Conservation (phyloP, 495 filamentous ascomycete species). For the Lophiostoma macrostomum region DNA sequence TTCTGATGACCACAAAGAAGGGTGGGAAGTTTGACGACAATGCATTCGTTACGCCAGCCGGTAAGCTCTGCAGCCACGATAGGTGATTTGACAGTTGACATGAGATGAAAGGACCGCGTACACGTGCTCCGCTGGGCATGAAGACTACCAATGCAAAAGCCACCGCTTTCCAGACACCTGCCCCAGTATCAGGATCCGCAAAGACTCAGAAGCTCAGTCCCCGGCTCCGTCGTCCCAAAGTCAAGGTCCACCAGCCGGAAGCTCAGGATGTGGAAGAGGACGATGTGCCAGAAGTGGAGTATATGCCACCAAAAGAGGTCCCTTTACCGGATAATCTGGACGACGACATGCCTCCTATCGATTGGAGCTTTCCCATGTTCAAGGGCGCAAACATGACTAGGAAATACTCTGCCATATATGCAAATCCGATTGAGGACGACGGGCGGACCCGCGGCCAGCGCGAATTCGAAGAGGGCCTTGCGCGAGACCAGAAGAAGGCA, state of each 20-base stretch:
- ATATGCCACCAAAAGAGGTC: constrained; percentile 65
- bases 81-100: constrained; percentile 6
- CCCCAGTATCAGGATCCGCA: constrained; percentile 44
- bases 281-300: constrained; percentile 69
- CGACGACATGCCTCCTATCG: constrained; percentile 62
- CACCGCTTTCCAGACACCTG: constrained; percentile 63
- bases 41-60: constrained; percentile 78
- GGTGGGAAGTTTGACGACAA: constrained; percentile 53
- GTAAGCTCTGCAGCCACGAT: constrained; percentile 46
- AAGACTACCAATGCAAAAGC: constrained; percentile 97
- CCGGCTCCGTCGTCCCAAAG: constrained; percentile 48
- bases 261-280: constrained; percentile 53
- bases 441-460: constrained; percentile 48
- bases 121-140: constrained; percentile 77
- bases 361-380: constrained; percentile 47
- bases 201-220: constrained; percentile 52
- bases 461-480: constrained; percentile 41
- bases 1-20: constrained; percentile 60
- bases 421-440: constrained; percentile 62
- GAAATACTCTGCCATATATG: constrained; percentile 63
- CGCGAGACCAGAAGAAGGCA: constrained; percentile 55
- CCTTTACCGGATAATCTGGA: constrained; percentile 74
- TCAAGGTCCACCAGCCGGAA: constrained; percentile 47
- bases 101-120: constrained; percentile 55
- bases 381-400: constrained; percentile 63